Evolutionary conservation across 306 rosid genomes (phyloP), one percentile per base, ranked within the genome.

Genomic region (Cucumis cinereus): DNA sequence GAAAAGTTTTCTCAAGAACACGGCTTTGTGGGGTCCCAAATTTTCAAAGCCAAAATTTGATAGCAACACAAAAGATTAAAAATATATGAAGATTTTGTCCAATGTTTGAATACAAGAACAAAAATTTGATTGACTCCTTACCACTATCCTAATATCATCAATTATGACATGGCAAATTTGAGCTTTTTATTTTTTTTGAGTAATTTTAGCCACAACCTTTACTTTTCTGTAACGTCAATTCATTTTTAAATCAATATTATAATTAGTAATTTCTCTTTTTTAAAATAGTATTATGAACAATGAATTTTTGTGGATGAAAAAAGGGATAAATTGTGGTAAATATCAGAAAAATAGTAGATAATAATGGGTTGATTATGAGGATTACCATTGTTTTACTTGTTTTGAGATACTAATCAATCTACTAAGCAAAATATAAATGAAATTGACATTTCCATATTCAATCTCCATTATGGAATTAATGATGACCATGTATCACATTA

Each of bases 1-100:
- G 55, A 36, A 35, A 77, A 64, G 83, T 83, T 76, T 71, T 72
- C 74, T 28, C 43, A 63, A 10, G 81, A 26, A 87, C 87, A 84
- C 82, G 83, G 82, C 53, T 67, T 67, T 86, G 93, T 84, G 85
- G 93, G 96, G 24, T 71, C 87, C 10, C 68, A 83, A 75, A 77
- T 14, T 68, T 43, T 15, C 36, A 68, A 63, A 70, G 68, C 60
- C 60, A 62, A n/a, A n/a, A 81, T 63, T 75, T 73, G 91, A 85
- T 74, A 77, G 69, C 79, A 86, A 88, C 86, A 76, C 64, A 23
- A 49, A 50, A 68, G 59, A 81, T 82, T 38, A 76, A 30, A 68
- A 30, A 68, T 41, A 38, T 30, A 6, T 50, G 55, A 8, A 47
- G 30, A 19, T n/a, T 58, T 67, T 72, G 33, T 28, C 28, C 2